Conservation (phyloP, 139 green algal genomes). For the Spirogloea muscicola region DNA sequence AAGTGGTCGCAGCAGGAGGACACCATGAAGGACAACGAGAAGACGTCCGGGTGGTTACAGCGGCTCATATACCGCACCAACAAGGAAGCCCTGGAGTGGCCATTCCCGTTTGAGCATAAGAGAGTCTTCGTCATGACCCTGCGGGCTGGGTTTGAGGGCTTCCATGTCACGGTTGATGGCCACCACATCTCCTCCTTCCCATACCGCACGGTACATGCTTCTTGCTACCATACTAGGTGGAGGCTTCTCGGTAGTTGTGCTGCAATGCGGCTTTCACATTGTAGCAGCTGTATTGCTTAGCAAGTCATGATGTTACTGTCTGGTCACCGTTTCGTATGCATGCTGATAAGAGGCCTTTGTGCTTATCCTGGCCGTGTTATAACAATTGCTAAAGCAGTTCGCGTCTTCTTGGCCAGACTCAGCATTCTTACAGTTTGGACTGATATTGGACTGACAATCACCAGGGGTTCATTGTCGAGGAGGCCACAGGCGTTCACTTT, state of each 20-base stretch:
- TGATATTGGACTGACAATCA: too few relatives aligned
- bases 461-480: slow-evolving; percentile 26
- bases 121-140: slow-evolving; percentile 31
- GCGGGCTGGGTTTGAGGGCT: slow-evolving; percentile 36
- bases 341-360: too few relatives aligned
- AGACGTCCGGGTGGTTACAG: slow-evolving; percentile 22
- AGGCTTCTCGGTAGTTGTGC: too few relatives aligned
- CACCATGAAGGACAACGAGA: neutral
- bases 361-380: too few relatives aligned
- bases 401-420: too few relatives aligned
- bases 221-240: too few relatives aligned
- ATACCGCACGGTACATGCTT: slow-evolving; percentile 35
- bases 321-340: too few relatives aligned
- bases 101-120: slow-evolving; percentile 21
- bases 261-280: too few relatives aligned
- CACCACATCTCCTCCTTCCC: slow-evolving; percentile 40
- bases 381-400: too few relatives aligned
- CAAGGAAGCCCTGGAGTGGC: slow-evolving; percentile 17
- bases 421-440: too few relatives aligned
- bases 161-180: slow-evolving; percentile 37
- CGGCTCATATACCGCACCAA: slow-evolving; percentile 41
- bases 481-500: slow-evolving; percentile 16
- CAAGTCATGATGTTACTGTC: too few relatives aligned
- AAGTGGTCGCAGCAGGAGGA: slow-evolving; percentile 21
- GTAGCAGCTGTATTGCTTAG: too few relatives aligned